These are phyloP conservation scores for Brasenia schreberi DNA, from an alignment of 164 flowering plant genomes.

Conservation along the genomic window DNA sequence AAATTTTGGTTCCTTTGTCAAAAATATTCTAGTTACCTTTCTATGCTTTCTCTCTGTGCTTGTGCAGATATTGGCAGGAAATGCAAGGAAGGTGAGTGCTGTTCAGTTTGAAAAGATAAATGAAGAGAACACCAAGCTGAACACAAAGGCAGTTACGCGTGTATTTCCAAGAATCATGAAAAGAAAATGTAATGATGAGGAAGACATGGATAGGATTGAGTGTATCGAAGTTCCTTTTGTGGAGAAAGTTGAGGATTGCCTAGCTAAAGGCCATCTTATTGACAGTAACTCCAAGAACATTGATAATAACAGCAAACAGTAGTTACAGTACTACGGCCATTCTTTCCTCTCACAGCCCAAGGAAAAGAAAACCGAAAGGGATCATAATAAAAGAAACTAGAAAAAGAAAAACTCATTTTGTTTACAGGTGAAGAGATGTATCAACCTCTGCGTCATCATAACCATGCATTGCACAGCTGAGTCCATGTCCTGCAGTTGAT, in stretches of 20 bases:
- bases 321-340: constrained; percentile 8
- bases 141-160: constrained; percentile 46
- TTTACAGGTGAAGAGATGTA: constrained; percentile 60
- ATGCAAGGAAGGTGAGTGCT: constrained; percentile 90
- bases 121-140: constrained; percentile 23
- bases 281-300: constrained; percentile 22
- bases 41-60: not conserved
- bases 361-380: constrained; percentile 1
- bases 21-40: not conserved
- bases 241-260: constrained; percentile 19
- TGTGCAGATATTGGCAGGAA: constrained; percentile 90
- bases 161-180: constrained; percentile 64
- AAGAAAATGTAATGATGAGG: constrained; percentile 38
- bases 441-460: constrained; percentile 36
- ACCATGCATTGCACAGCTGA: constrained; percentile 5
- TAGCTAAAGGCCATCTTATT: constrained; percentile 21
- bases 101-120: constrained; percentile 69
- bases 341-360: not conserved
- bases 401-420: constrained; percentile 12
- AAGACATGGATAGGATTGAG: constrained; percentile 9
- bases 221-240: constrained; percentile 12
- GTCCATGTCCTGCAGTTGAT: constrained; percentile 5
- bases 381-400: not conserved
- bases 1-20: not conserved
- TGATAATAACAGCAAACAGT: constrained; percentile 17